Percentiles rank a stretch among this genome's conserved stretches.
phyloP scores from a whole-genome alignment of 140 eudicot genomes.

The Erigeron philadelphicus region DNA sequence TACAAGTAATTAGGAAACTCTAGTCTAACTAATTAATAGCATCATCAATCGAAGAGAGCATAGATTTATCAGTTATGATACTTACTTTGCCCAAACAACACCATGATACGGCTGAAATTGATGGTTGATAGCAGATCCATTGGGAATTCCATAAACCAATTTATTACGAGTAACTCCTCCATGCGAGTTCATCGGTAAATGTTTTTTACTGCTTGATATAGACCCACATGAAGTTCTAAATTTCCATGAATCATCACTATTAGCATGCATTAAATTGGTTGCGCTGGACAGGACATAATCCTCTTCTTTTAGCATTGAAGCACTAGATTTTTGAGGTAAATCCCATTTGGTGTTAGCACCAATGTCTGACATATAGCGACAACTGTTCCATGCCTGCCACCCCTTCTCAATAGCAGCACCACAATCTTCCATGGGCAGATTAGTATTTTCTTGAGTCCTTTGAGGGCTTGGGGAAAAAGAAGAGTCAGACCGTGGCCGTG shows the following conservation, averaged over 20 bases:
- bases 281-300: not conserved
- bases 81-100: conserved; percentile 67
- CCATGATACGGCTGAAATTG: conserved; percentile 43
- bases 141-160: conserved; percentile 41
- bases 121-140: conserved; percentile 36
- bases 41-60: conserved; percentile 1
- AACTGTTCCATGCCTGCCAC: conserved; percentile 83
- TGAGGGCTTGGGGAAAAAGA: too few relatives aligned
- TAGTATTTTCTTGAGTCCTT: too few relatives aligned
- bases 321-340: conserved; percentile 23
- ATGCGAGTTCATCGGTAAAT: conserved; percentile 24
- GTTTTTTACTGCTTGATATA: conserved; percentile 28
- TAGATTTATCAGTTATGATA: not conserved
- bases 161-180: conserved; percentile 34
- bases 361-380: conserved; percentile 55
- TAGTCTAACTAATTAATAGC: too few relatives aligned
- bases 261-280: conserved; percentile 22
- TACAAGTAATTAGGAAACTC: too few relatives aligned
- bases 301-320: not conserved
- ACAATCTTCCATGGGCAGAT: conserved; percentile 30
- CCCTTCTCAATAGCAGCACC: conserved; percentile 39
- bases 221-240: conserved; percentile 42
- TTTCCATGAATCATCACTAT: conserved; percentile 53
- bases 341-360: conserved; percentile 51
- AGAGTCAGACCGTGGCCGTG: too few relatives aligned